These are phyloP conservation scores for Dendrobium officinale DNA, from an alignment of 106 monocot genomes.

Conservation along the genomic window DNA sequence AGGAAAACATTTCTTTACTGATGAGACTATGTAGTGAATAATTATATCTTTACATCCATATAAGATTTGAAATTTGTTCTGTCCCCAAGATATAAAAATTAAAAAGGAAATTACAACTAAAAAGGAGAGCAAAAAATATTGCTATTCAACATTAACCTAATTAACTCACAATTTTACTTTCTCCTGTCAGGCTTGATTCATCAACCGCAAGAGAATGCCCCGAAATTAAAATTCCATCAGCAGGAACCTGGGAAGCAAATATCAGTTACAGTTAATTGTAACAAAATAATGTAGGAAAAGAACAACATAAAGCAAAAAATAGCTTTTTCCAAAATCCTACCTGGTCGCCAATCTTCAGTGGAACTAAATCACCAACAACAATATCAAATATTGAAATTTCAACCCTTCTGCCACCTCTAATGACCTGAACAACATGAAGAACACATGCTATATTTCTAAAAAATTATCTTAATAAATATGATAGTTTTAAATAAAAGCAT, in stretches of 20 bases:
- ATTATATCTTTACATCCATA: neutral
- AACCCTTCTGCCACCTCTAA: slow-evolving; percentile 56
- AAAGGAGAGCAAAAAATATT: neutral
- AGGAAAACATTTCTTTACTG: neutral
- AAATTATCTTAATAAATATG: neutral
- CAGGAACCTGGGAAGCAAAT: slow-evolving; percentile 45
- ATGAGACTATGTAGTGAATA: neutral
- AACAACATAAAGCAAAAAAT: neutral
- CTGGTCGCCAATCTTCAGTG: slow-evolving; percentile 70
- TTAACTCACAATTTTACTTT: slow-evolving; percentile 46
- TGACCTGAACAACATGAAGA: slow-evolving; percentile 19
- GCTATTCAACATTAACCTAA: neutral
- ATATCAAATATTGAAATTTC: slow-evolving; percentile 80
- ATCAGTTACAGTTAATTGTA: neutral
- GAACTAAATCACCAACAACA: slow-evolving; percentile 81
- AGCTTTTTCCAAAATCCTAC: slow-evolving; percentile 8
- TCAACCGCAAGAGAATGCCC: slow-evolving; percentile 64
- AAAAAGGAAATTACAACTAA: neutral
- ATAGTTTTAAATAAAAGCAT: neutral
- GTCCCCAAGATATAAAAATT: neutral
- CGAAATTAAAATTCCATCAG: slow-evolving; percentile 48
- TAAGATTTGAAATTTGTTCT: neutral
- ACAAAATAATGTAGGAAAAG: neutral
- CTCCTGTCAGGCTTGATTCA: slow-evolving; percentile 72
- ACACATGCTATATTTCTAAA: neutral